A percentile compares a stretch with the other conserved stretches of the same genome.
phyloP scores from a whole-genome alignment of 2,329 filamentous ascomycete species.

The Colletotrichum musicola region DNA sequence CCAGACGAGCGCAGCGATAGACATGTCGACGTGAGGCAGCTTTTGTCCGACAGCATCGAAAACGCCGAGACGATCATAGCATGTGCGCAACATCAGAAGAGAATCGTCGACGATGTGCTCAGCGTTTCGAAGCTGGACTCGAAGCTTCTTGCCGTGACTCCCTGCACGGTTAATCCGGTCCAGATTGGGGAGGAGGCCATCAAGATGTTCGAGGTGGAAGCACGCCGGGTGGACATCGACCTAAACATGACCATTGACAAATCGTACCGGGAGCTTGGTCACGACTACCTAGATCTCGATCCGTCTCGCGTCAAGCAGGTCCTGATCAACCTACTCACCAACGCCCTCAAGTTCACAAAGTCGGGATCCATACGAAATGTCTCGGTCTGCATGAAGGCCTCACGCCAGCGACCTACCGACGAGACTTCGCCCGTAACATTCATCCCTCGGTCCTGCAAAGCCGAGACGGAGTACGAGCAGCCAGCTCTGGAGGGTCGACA shows the following conservation, averaged over 20 bases:
- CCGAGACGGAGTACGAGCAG: conserved; percentile 54
- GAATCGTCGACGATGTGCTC: conserved; percentile 81
- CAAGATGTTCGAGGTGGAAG: conserved; percentile 84
- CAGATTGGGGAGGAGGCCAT: conserved; percentile 75
- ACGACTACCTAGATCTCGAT: conserved; percentile 78
- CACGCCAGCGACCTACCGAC: conserved; percentile 52
- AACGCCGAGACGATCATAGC: conserved; percentile 82
- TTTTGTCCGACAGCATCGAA: conserved; percentile 74
- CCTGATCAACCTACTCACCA: conserved; percentile 83
- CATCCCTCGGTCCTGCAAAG: conserved; percentile 67
- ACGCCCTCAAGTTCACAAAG: conserved; percentile 86
- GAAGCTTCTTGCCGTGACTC: conserved; percentile 78
- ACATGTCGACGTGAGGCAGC: conserved; percentile 47
- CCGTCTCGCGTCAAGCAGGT: conserved; percentile 82
- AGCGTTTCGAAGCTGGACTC: conserved; percentile 83
- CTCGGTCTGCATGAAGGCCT: conserved; percentile 61
- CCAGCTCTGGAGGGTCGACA: conserved; percentile 46
- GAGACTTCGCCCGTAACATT: conserved; percentile 67
- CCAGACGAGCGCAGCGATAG: conserved; percentile 18
- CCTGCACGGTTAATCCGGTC: conserved; percentile 76
- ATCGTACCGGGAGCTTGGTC: conserved; percentile 67
- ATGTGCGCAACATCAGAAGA: conserved; percentile 84
- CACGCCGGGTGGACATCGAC: conserved; percentile 76
- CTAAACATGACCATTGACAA: conserved; percentile 73
- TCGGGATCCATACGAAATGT: conserved; percentile 70